phyloP scores from a whole-genome alignment of 2,329 filamentous ascomycete genomes.

The Nemania serpens region DNA sequence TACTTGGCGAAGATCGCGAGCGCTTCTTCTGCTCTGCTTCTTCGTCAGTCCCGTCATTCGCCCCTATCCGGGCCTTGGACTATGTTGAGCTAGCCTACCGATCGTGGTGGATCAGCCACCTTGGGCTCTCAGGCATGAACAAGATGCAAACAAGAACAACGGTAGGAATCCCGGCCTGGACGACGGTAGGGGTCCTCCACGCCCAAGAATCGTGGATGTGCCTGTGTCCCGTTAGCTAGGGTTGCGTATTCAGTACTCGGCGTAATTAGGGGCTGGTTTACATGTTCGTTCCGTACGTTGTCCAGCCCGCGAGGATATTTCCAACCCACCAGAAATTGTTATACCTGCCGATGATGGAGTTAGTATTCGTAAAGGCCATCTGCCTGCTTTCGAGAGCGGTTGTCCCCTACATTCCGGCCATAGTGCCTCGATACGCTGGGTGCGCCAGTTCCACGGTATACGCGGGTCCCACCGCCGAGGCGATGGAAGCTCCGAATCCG shows the following conservation, averaged over 20 bases:
- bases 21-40: slow-evolving; percentile 55
- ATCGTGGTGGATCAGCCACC: slow-evolving; percentile 49
- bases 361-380: slow-evolving; percentile 21
- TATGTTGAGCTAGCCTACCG: slow-evolving; percentile 27
- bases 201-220: slow-evolving; percentile 50
- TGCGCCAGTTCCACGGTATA: slow-evolving; percentile 68
- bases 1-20: slow-evolving; percentile 61
- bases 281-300: slow-evolving; percentile 49
- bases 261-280: background rate
- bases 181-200: slow-evolving; percentile 64
- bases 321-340: slow-evolving; percentile 54
- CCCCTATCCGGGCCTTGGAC: background rate
- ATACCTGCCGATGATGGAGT: slow-evolving; percentile 31
- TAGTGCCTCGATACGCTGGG: slow-evolving; percentile 63
- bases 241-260: too few species aligned
- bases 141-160: slow-evolving; percentile 51
- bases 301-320: slow-evolving; percentile 59
- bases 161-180: slow-evolving; percentile 52
- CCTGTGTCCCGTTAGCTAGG: slow-evolving; percentile 36
- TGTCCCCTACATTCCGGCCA: slow-evolving; percentile 63
- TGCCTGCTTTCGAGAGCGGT: slow-evolving; percentile 44
- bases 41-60: background rate
- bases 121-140: slow-evolving; percentile 44
- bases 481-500: slow-evolving; percentile 63
- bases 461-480: slow-evolving; percentile 63